A percentile compares a stretch with the other conserved stretches of the same genome.
These are phyloP conservation scores for Tanozyma kutaoensis DNA, from an alignment of 805 yeast genomes.

Conservation along the genomic window DNA sequence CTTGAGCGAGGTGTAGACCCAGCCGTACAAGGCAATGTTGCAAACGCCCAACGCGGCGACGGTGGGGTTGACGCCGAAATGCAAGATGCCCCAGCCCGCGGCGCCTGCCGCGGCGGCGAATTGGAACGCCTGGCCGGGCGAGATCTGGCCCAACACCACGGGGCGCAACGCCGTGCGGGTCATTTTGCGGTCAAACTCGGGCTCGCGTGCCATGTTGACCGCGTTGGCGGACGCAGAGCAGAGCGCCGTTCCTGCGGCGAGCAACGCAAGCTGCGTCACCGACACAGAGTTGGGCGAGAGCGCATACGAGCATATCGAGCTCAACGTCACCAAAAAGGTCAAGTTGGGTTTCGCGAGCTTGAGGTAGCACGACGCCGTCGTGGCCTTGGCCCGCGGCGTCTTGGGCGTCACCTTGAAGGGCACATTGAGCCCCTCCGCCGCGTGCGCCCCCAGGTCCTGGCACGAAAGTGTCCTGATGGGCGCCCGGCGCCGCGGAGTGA, in stretches of 20 bases:
- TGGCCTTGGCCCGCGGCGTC: background rate
- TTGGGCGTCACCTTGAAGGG: slow-evolving; percentile 50
- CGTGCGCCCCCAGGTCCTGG: slow-evolving; percentile 20
- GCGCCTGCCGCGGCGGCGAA: slow-evolving; percentile 72
- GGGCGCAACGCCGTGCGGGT: slow-evolving; percentile 81
- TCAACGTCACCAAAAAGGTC: slow-evolving; percentile 75
- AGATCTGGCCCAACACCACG: slow-evolving; percentile 69
- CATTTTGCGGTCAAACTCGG: slow-evolving; percentile 79
- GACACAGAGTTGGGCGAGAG: slow-evolving; percentile 77
- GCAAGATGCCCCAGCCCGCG: slow-evolving; percentile 55
- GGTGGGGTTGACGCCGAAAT: slow-evolving; percentile 71
- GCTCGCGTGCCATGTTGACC: slow-evolving; percentile 94
- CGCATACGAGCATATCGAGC: slow-evolving; percentile 90
- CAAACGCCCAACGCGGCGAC: slow-evolving; percentile 73
- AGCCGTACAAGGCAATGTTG: slow-evolving; percentile 75
- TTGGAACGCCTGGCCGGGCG: slow-evolving; percentile 62
- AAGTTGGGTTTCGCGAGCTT: slow-evolving; percentile 86
- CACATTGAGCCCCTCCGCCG: slow-evolving; percentile 11
- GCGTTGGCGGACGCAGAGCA: slow-evolving; percentile 94
- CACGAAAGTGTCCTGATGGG: too few relatives aligned
- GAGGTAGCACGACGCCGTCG: slow-evolving; percentile 34
- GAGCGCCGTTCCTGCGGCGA: slow-evolving; percentile 76
- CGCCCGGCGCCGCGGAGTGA: too few relatives aligned
- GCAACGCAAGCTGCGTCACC: slow-evolving; percentile 49
- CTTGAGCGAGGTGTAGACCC: slow-evolving; percentile 86